Evolutionary conservation across 306 rosid genomes (phyloP).

Genomic region (Quercus dentata): DNA sequence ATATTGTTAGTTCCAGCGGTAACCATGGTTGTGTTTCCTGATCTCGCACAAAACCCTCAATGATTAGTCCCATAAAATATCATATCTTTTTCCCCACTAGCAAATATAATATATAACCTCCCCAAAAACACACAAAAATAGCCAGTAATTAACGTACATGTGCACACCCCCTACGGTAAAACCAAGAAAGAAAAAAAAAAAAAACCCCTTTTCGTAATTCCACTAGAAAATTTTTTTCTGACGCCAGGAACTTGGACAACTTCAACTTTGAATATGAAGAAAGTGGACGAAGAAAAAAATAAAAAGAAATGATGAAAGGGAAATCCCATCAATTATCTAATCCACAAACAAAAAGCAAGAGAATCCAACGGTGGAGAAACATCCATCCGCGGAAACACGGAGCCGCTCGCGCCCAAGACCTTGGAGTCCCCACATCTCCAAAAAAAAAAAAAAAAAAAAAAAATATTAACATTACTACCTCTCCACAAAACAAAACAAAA

Average conservation of each 20-base stretch:
- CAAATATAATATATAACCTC: neutral
- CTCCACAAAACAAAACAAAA: neutral
- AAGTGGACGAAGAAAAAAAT: neutral
- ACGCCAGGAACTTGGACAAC: neutral
- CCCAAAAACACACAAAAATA: no score
- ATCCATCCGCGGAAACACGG: constrained; percentile 98
- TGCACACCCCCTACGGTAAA: constrained; percentile 1
- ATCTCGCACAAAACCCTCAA: constrained; percentile 48
- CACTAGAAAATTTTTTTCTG: no score
- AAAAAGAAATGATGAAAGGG: constrained; percentile 18
- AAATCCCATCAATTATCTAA: constrained; percentile 17
- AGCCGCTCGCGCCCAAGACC: constrained; percentile 89
- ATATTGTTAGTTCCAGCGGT: neutral
- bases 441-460: no score
- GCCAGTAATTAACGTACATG: constrained; percentile 18
- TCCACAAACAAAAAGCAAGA: neutral
- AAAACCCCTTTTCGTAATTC: neutral
- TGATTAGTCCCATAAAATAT: constrained; percentile 30
- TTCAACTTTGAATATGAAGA: neutral
- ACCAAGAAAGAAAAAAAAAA: neutral
- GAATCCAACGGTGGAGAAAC: constrained; percentile 90
- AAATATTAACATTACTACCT: neutral
- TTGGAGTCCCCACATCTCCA: constrained; percentile 64
- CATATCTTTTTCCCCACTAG: constrained; percentile 6
- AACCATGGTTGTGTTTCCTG: constrained; percentile 49